A percentile compares a stretch with the other conserved stretches of the same genome.
These are phyloP conservation scores for Phytophthora boehmeriae DNA, from an alignment of 352 stramenopile species.

Conservation along the genomic window DNA sequence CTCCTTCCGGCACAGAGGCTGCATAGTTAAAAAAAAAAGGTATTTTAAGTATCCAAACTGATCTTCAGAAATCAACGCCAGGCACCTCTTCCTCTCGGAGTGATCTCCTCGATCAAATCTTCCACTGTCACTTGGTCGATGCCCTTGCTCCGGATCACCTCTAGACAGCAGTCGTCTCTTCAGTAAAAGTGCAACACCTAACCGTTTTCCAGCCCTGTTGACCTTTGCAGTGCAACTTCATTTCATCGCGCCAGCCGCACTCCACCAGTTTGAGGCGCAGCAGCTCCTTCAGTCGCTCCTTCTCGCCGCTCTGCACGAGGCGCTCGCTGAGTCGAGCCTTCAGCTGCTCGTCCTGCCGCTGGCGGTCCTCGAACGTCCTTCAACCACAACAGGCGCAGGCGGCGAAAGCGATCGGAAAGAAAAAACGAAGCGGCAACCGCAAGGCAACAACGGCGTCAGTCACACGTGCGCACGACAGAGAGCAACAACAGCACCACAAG, in stretches of 20 bases:
- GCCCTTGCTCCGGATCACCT: slow-evolving; percentile 93
- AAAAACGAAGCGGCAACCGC: slow-evolving; percentile 16
- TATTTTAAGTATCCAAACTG: slow-evolving; percentile 4
- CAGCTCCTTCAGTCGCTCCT: slow-evolving; percentile 90
- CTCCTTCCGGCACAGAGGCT: slow-evolving; percentile 85
- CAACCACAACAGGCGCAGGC: slow-evolving; percentile 7
- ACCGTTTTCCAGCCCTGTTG: not conserved
- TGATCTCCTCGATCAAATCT: slow-evolving; percentile 93
- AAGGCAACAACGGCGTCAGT: slow-evolving; percentile 1
- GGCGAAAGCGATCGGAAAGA: not conserved
- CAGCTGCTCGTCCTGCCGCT: slow-evolving; percentile 73
- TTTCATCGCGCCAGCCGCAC: slow-evolving; percentile 92
- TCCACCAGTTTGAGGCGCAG: slow-evolving; percentile 87
- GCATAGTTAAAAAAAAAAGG: slow-evolving; percentile 7
- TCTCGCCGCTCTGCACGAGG: slow-evolving; percentile 89
- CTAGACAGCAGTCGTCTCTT: no score
- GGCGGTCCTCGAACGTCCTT: slow-evolving; percentile 57
- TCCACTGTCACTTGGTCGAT: slow-evolving; percentile 96
- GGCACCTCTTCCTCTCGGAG: slow-evolving; percentile 81
- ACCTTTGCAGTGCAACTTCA: slow-evolving; percentile 91
- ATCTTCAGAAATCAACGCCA: not conserved
- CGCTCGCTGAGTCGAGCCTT: slow-evolving; percentile 87
- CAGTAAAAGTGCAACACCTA: not conserved
- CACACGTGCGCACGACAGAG: no score
- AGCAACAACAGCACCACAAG: not conserved